These are phyloP conservation scores for Entamoeba moshkovskii DNA, from an alignment of 208 protist species.

Conservation along the genomic window DNA sequence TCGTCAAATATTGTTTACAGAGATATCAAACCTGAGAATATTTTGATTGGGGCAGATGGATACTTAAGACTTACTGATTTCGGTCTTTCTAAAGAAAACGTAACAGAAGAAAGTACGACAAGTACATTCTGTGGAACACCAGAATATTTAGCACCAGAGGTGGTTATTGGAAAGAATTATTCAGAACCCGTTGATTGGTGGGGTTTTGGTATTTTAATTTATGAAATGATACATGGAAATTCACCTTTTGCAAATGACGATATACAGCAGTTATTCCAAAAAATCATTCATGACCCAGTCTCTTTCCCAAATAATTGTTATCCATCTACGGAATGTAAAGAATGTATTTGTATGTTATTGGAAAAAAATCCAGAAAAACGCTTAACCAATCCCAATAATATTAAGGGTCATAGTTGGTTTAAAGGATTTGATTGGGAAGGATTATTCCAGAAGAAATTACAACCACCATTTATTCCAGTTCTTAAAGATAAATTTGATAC, in stretches of 20 bases:
- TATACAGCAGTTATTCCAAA: conserved; percentile 62
- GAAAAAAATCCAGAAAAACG: conserved; percentile 9
- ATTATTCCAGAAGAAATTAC: conserved; percentile 25
- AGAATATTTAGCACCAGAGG: conserved; percentile 64
- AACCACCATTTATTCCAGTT: conserved; percentile 24
- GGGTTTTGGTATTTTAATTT: conserved; percentile 76
- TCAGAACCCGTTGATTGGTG: conserved; percentile 85
- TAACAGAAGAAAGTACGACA: background rate
- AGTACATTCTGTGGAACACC: conserved; percentile 33
- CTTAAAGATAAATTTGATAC: background rate
- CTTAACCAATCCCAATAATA: conserved; percentile 36
- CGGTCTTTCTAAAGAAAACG: conserved; percentile 18
- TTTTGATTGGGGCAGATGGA: conserved; percentile 23
- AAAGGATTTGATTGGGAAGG: conserved; percentile 69
- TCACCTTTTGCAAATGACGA: conserved; percentile 68
- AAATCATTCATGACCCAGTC: conserved; percentile 59
- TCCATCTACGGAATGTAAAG: background rate
- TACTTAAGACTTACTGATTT: conserved; percentile 28
- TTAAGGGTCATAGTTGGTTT: conserved; percentile 84
- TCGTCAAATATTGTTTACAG: conserved; percentile 22
- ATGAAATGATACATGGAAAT: conserved; percentile 60
- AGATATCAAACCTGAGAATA: conserved; percentile 32
- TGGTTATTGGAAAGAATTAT: conserved; percentile 68
- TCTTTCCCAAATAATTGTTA: conserved; percentile 47
- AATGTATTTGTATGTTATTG: background rate